These are phyloP conservation scores for Rickenella mellea DNA, from an alignment of 768 basidiomycete genomes.

Conservation along the genomic window DNA sequence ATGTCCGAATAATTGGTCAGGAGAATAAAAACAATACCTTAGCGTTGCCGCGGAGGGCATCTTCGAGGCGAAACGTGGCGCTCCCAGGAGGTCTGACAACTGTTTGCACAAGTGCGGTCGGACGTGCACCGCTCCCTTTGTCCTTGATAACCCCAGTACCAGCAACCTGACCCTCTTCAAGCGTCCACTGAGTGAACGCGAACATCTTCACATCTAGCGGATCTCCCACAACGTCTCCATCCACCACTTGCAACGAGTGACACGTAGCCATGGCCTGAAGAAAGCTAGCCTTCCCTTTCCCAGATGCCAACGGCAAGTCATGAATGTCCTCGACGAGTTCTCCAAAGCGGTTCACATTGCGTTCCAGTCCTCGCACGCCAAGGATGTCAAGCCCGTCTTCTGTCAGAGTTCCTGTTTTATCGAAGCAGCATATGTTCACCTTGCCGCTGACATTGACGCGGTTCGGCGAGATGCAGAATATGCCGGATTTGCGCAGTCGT, in stretches of 20 bases:
- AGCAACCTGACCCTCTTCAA: slow-evolving; percentile 80
- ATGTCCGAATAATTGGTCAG: slow-evolving; percentile 5
- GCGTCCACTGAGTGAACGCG: slow-evolving; percentile 89
- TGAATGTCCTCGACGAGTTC: slow-evolving; percentile 82
- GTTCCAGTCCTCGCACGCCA: slow-evolving; percentile 81
- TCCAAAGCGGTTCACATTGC: slow-evolving; percentile 69
- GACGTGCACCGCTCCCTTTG: slow-evolving; percentile 49
- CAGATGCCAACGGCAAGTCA: slow-evolving; percentile 62
- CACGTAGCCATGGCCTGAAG: slow-evolving; percentile 92
- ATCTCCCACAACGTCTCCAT: slow-evolving; percentile 85
- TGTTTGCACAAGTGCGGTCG: slow-evolving; percentile 88
- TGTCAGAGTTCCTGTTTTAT: slow-evolving; percentile 97
- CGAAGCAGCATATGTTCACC: slow-evolving; percentile 95
- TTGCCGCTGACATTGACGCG: slow-evolving; percentile 94
- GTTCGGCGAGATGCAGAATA: slow-evolving; percentile 95
- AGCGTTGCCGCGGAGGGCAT: slow-evolving; percentile 77
- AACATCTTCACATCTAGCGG: slow-evolving; percentile 98
- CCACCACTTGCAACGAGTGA: slow-evolving; percentile 87
- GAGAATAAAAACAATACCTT: slow-evolving; percentile 41
- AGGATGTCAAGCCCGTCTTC: slow-evolving; percentile 97
- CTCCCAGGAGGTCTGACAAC: slow-evolving; percentile 96
- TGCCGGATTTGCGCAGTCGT: slow-evolving; percentile 75
- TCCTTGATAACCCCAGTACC: slow-evolving; percentile 66
- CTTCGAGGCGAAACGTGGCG: slow-evolving; percentile 81
- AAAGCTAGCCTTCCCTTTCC: slow-evolving; percentile 68